Percentiles rank a stretch among this genome's conserved stretches.
These are phyloP conservation scores for Colletotrichum falcatum DNA, from an alignment of 2,329 filamentous ascomycete genomes.

Conservation along the genomic window DNA sequence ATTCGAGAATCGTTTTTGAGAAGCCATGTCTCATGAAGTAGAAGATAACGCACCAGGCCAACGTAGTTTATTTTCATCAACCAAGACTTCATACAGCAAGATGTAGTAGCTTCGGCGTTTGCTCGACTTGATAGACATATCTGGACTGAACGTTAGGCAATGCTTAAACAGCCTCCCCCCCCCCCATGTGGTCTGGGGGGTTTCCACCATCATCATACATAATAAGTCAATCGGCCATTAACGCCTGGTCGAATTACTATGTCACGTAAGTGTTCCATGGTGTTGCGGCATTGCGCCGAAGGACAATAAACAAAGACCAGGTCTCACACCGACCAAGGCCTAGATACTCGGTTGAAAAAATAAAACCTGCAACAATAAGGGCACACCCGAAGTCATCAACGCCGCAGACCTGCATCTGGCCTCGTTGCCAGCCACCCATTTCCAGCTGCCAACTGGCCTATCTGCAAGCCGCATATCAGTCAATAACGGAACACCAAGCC, in stretches of 20 bases:
- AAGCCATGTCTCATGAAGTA: too few species aligned
- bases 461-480: neutral
- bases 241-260: neutral
- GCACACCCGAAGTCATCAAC: neutral
- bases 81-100: neutral
- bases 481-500: neutral
- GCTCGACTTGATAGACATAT: neutral
- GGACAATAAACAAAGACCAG: neutral
- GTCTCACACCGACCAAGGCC: neutral
- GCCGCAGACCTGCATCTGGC: constrained; percentile 8
- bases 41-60: too few species aligned
- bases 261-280: neutral
- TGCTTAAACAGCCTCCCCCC: neutral
- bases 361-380: neutral
- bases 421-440: neutral
- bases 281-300: neutral
- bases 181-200: too few species aligned
- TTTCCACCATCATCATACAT: neutral
- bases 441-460: neutral
- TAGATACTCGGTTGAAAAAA: neutral
- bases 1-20: too few species aligned
- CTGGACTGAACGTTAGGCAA: neutral
- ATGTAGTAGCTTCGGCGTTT: neutral
- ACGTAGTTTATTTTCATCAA: neutral
- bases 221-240: neutral